A percentile compares a stretch with the other conserved stretches of the same genome.
Conservation (phyloP, 225 moss, liverwort and hornwort species). For the Marchantia paleacea region DNA sequence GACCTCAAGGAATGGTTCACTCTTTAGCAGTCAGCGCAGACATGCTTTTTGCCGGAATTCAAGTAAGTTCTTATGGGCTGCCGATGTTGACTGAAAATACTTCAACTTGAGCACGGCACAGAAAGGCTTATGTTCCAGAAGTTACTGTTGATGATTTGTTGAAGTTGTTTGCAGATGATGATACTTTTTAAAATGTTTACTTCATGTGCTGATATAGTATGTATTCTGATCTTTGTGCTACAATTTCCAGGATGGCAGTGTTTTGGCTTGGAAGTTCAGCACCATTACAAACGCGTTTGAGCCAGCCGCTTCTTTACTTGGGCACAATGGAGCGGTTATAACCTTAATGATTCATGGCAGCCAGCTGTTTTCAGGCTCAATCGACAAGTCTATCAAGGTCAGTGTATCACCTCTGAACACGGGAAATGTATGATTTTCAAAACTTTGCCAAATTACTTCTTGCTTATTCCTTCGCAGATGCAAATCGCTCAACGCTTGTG, state of each 20-base stretch:
- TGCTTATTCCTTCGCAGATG: no score
- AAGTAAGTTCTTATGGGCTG: constrained; percentile 37
- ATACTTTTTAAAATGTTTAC: no score
- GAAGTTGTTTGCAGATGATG: no score
- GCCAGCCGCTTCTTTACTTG: constrained; percentile 63
- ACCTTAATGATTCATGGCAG: constrained; percentile 57
- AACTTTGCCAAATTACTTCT: no score
- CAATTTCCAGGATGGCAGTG: constrained; percentile 64
- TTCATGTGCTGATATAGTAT: no score
- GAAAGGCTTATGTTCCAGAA: no score
- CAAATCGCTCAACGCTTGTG: no score
- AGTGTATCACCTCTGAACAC: constrained; percentile 5
- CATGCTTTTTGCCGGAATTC: constrained; percentile 83
- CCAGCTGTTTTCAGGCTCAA: constrained; percentile 84
- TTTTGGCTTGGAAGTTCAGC: constrained; percentile 89
- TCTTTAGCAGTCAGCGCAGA: constrained; percentile 73
- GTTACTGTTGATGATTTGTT: no score
- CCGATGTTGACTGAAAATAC: not conserved
- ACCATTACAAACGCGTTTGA: constrained; percentile 63
- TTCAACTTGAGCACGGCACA: no score
- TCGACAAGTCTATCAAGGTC: constrained; percentile 79
- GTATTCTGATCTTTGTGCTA: no score
- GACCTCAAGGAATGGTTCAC: constrained; percentile 78
- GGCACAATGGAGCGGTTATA: constrained; percentile 79
- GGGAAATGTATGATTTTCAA: no score